Percentiles rank a stretch among this genome's conserved stretches.
These are phyloP conservation scores for Penicillium samsonianum DNA, from an alignment of 495 filamentous ascomycete species.

Conservation along the genomic window DNA sequence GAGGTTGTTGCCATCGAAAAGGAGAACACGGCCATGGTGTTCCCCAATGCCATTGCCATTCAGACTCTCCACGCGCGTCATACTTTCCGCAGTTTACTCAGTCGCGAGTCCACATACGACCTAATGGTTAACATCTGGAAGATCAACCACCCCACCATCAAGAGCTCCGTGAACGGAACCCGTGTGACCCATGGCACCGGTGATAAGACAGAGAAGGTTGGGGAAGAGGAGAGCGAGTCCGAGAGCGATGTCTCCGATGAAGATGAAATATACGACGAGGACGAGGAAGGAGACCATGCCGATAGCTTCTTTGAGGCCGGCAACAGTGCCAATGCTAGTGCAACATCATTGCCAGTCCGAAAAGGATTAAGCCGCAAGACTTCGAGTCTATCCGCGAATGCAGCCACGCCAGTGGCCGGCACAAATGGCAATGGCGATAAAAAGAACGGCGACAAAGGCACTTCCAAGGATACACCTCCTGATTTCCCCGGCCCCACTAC, in stretches of 20 bases:
- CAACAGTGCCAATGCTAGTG: slow-evolving; percentile 61
- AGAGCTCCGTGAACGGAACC: slow-evolving; percentile 86
- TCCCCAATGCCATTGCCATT: slow-evolving; percentile 97
- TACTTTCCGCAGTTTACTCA: slow-evolving; percentile 92
- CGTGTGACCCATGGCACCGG: slow-evolving; percentile 74
- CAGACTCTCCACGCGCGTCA: slow-evolving; percentile 94
- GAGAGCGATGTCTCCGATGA: slow-evolving; percentile 61
- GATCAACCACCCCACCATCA: slow-evolving; percentile 85
- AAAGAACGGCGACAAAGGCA: slow-evolving; percentile 53
- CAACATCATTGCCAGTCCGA: slow-evolving; percentile 54
- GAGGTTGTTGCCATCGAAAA: slow-evolving; percentile 97
- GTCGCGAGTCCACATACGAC: slow-evolving; percentile 94
- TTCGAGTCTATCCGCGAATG: slow-evolving; percentile 58
- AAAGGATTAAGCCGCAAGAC: slow-evolving; percentile 60
- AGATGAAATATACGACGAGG: slow-evolving; percentile 77
- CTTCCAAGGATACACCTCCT: slow-evolving; percentile 47
- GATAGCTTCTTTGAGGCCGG: slow-evolving; percentile 62
- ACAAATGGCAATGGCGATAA: slow-evolving; percentile 44
- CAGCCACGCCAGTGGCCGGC: slow-evolving; percentile 29
- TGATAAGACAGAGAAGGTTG: slow-evolving; percentile 87
- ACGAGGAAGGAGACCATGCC: slow-evolving; percentile 59
- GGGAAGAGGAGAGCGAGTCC: slow-evolving; percentile 52
- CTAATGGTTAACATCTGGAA: slow-evolving; percentile 98
- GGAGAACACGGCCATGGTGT: slow-evolving; percentile 91
- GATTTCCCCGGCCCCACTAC: slow-evolving; percentile 89